Evolutionary conservation across 129 eudicot genomes (phyloP), one percentile per base, ranked within the genome.

Genomic region (Flaveria brownii): DNA sequence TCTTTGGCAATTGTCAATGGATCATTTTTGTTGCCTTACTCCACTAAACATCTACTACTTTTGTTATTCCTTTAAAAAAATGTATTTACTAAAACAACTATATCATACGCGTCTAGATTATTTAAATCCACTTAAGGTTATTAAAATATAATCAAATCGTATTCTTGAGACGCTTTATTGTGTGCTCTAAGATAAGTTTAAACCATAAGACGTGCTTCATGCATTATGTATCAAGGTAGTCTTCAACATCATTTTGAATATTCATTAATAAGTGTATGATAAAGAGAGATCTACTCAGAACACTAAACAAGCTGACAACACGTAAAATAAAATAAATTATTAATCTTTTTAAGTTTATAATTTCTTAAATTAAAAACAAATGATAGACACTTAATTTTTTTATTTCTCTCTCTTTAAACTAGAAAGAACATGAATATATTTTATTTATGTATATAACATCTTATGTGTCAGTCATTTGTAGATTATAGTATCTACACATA

Each of bases 21-120:
- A 22, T 56, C 62, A 56, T 56, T 56, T 56, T 56, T 56, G 62
- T 56, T 56, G 12, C 62, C 62, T 56, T 18, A 56, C 62, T 17
- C 12, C 22, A 56, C 28, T 17, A 18, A 56, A 56, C 26, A 56
- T 18, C 62, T 56, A 56, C 62, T 22, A 56, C 20, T 56, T 56
- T 20, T 56, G 62, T 56, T 20, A 22, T 56, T 8, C 8, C 20
- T 15, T 51, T 36, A 0, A 36, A 5, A 5, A 36, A 36, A 36
- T 1, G 5, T 36, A 5, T 36, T 36, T 36, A 5, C 41, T 36
- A 36, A 33, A 36, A 51, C 26, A 56, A 18, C 22, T 56, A 56
- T 56, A 56, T 56, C 26, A 17, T 20, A 56, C 3, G 2, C 26
- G 5, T 56, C 22, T 55, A 55, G 11, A 18, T 56, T 56, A 56